Percentiles rank a stretch among this genome's conserved stretches.
These are phyloP conservation scores for Falciphora oryzae DNA, from an alignment of 2,329 filamentous ascomycete genomes.

Conservation along the genomic window DNA sequence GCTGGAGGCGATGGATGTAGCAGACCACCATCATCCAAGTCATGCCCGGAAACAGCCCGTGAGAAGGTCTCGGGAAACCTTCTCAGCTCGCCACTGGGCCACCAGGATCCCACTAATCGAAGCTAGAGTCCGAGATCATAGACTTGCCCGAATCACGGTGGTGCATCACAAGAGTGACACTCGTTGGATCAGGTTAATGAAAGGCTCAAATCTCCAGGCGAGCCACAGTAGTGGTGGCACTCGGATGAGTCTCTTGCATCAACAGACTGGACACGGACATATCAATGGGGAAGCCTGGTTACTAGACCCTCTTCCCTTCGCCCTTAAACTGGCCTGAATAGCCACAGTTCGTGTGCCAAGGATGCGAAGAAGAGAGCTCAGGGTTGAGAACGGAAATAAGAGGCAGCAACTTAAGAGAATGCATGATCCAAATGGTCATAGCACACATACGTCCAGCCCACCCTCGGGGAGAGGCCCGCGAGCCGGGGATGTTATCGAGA, in stretches of 20 bases:
- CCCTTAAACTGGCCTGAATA: too few species aligned
- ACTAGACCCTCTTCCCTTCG: not conserved
- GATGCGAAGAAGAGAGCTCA: not conserved
- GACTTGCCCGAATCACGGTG: not conserved
- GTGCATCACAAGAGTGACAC: constrained; percentile 9
- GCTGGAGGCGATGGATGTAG: not conserved
- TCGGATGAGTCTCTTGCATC: not conserved
- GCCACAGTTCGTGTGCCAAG: too few species aligned
- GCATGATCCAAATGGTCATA: too few species aligned
- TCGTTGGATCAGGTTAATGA: constrained; percentile 10
- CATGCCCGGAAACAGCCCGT: not conserved
- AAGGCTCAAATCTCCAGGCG: not conserved
- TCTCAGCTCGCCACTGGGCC: not conserved
- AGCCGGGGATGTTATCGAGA: not conserved
- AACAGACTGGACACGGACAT: not conserved
- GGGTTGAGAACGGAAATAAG: too few species aligned
- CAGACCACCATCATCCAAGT: not conserved
- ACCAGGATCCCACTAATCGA: not conserved
- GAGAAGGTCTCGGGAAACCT: not conserved
- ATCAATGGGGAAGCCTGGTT: not conserved
- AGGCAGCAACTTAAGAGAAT: too few species aligned
- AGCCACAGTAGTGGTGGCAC: constrained; percentile 3
- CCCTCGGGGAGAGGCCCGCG: too few species aligned
- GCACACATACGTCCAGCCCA: too few species aligned
- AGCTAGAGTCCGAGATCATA: not conserved